Base-by-base conservation (phyloP, 768 basidiomycete species). In the Megacollybia marginata region DNA sequence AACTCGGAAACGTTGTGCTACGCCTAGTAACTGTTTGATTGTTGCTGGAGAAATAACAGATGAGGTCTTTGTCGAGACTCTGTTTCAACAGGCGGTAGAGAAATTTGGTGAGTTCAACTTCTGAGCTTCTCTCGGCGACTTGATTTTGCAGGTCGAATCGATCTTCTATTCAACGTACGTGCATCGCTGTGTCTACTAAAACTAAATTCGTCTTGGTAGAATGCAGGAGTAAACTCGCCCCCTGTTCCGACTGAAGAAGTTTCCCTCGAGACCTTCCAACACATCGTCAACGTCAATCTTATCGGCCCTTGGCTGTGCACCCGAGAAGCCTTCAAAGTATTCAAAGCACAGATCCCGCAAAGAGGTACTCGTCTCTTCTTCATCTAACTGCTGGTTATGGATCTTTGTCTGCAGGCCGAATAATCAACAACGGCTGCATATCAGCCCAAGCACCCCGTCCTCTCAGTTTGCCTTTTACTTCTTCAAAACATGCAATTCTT, bases 371-470 rank as follows among this genome's bases (percentile, higher is more conserved):
- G 42, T n/a, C n/a, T 9, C 40, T 15, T 43, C 38, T 19, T 46
- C 9, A 38, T 19, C 44, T 44, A 16, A 16, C n/a, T n/a, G n/a
- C 28, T 19, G 38, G 15, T 40, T 40, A 15, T 7, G 38, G 8
- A 19, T 40, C 38, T 44, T 47, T 36, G 31, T 28, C 23, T 40
- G 9, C 52, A 83, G 82, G 81, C 2, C 76, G 88, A 16, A 86
- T 92, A 53, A 85, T 94, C 66, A 91, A 92, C 69, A 91, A 92
- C 56, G 90, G 89, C 1, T 86, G 82, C n/a, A 69, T 89, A 19
- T 75, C 84, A 1, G 85, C 87, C 0, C 78, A 84, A 52, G 70
- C 77, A 4, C 86, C 88, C 1, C 75, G 86, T n/a, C 83, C 82
- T 1, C 64, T 78, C 56, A 70, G 77, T 1, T 63, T 62, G 19